Percentiles rank a stretch among this genome's conserved stretches.
These are phyloP conservation scores for Sophora flavescens DNA, from an alignment of 306 rosid genomes.

Conservation along the genomic window DNA sequence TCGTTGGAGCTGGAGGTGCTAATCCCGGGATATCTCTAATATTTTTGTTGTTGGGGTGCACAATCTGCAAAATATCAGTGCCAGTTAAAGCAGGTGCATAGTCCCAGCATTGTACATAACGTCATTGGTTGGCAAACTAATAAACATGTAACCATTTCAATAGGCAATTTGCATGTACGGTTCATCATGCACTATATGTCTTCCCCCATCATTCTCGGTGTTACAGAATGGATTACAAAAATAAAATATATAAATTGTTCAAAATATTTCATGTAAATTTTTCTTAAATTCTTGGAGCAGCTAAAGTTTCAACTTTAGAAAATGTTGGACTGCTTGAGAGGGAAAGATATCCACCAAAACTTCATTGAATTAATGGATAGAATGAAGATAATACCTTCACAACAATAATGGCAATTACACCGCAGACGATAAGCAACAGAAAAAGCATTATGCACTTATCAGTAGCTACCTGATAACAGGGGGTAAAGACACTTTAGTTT, in stretches of 20 bases:
- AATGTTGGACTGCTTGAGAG: slow-evolving; percentile 10
- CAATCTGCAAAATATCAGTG: slow-evolving; percentile 65
- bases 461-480: slow-evolving; percentile 85
- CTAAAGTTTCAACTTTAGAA: background rate
- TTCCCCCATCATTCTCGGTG: background rate
- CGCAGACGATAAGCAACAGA: slow-evolving; percentile 83
- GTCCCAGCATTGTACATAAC: slow-evolving; percentile 3
- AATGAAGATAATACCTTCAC: slow-evolving; percentile 77
- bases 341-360: background rate
- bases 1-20: slow-evolving; percentile 90
- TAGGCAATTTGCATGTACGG: slow-evolving; percentile 13
- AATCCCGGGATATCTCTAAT: slow-evolving; percentile 89
- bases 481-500: slow-evolving; percentile 31
- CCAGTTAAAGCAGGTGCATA: slow-evolving; percentile 9
- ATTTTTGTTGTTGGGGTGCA: slow-evolving; percentile 84
- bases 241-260: background rate
- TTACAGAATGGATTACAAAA: background rate
- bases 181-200: slow-evolving; percentile 5
- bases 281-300: slow-evolving; percentile 21
- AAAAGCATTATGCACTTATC: slow-evolving; percentile 99
- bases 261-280: slow-evolving; percentile 14
- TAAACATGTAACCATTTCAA: slow-evolving; percentile 16
- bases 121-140: background rate
- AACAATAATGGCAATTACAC: slow-evolving; percentile 92
- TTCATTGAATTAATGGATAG: slow-evolving; percentile 18